phyloP scores from a whole-genome alignment of 768 basidiomycete species.

The Pleurotus pulmonarius region DNA sequence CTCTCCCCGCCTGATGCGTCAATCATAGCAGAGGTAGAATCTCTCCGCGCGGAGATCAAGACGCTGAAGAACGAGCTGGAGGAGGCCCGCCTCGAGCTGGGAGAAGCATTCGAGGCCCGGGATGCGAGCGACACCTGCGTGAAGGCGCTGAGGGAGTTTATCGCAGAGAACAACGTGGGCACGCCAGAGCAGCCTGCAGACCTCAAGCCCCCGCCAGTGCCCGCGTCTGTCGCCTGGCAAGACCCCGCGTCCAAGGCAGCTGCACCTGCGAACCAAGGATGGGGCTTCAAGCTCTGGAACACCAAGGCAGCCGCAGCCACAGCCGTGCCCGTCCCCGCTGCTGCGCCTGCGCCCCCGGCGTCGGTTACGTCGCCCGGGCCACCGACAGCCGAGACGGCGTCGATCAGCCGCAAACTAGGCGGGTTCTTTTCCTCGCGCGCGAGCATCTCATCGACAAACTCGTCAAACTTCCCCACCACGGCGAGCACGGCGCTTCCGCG shows the following conservation, averaged over 20 bases:
- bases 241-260: slow-evolving; percentile 16
- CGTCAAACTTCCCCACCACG: slow-evolving; percentile 14
- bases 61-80: slow-evolving; percentile 57
- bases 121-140: slow-evolving; percentile 87
- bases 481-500: slow-evolving; percentile 12
- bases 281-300: slow-evolving; percentile 75
- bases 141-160: slow-evolving; percentile 78
- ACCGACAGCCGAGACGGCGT: slow-evolving; percentile 33
- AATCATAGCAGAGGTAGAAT: slow-evolving; percentile 44
- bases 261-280: slow-evolving; percentile 33
- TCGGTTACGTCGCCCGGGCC: slow-evolving; percentile 8
- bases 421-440: slow-evolving; percentile 63
- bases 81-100: slow-evolving; percentile 61
- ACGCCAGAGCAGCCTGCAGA: slow-evolving; percentile 14
- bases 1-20: slow-evolving; percentile 20
- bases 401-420: slow-evolving; percentile 60
- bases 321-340: slow-evolving; percentile 22
- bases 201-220: slow-evolving; percentile 38
- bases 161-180: slow-evolving; percentile 70
- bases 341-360: slow-evolving; percentile 9
- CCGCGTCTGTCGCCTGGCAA: slow-evolving; percentile 33
- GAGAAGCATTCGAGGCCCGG: slow-evolving; percentile 76
- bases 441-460: slow-evolving; percentile 45
- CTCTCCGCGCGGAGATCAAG: slow-evolving; percentile 57
- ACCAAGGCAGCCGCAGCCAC: slow-evolving; percentile 24